Evolutionary conservation across 306 rosid genomes (phyloP).

Genomic region (Citrullus mucosospermus): DNA sequence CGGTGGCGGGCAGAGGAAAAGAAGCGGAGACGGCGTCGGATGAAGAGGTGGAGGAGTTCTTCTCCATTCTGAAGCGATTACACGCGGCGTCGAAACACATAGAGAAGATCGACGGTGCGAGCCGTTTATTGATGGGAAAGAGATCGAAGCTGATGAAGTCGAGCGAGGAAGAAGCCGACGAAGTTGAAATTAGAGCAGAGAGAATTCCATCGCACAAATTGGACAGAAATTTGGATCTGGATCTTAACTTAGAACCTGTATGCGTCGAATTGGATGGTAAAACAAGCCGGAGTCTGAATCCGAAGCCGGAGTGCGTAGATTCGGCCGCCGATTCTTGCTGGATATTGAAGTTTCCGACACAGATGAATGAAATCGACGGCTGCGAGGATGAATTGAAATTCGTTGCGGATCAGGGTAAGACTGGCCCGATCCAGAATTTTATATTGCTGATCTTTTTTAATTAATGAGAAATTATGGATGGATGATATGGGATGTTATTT

Average conservation of each 20-base stretch:
- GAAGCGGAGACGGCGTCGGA: constrained; percentile 14
- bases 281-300: background rate
- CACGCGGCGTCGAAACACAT: constrained; percentile 27
- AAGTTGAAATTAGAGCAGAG: background rate
- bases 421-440: background rate
- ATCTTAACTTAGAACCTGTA: constrained; percentile 20
- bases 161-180: constrained; percentile 7
- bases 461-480: background rate
- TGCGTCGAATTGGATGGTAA: background rate
- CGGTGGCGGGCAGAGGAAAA: background rate
- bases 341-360: background rate
- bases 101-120: constrained; percentile 10
- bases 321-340: background rate
- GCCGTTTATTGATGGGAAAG: constrained; percentile 8
- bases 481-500: background rate
- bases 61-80: constrained; percentile 31
- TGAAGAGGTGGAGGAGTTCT: constrained; percentile 45
- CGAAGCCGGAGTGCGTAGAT: background rate
- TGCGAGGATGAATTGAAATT: background rate
- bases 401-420: background rate
- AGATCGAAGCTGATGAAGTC: constrained; percentile 12
- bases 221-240: constrained; percentile 21
- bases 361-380: background rate
- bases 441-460: background rate
- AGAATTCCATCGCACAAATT: background rate